Evolutionary conservation across 257 asterid species (phyloP).

Genomic region (Verbascum thapsus): DNA sequence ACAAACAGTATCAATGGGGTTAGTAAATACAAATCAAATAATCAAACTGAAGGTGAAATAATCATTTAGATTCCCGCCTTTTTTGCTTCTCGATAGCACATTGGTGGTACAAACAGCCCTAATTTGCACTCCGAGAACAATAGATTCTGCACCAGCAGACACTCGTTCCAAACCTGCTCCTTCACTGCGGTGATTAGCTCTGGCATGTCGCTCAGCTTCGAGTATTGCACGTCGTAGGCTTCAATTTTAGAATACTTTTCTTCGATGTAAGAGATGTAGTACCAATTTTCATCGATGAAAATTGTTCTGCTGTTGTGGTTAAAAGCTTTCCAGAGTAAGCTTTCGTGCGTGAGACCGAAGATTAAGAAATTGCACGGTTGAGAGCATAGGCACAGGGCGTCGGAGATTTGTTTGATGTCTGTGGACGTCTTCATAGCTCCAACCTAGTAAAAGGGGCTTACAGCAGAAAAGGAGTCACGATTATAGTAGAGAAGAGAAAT

Average conservation of each 20-base stretch:
- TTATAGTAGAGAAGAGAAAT: too few relatives aligned
- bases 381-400: conserved; percentile 44
- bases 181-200: conserved; percentile 55
- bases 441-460: too few relatives aligned
- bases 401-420: conserved; percentile 45
- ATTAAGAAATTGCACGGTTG: conserved; percentile 51
- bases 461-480: too few relatives aligned
- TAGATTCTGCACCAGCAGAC: conserved; percentile 88
- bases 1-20: neutral
- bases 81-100: conserved; percentile 85
- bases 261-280: conserved; percentile 53
- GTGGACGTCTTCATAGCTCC: too few relatives aligned
- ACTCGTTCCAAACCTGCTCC: conserved; percentile 61
- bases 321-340: conserved; percentile 51
- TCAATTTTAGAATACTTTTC: conserved; percentile 52
- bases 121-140: conserved; percentile 79
- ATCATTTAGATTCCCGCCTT: conserved; percentile 50
- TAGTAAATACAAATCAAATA: conserved; percentile 32
- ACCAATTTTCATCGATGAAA: conserved; percentile 54
- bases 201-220: conserved; percentile 40
- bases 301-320: conserved; percentile 52
- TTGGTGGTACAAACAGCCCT: conserved; percentile 83
- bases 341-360: conserved; percentile 57
- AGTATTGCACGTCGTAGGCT: conserved; percentile 52
- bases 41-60: too few relatives aligned